phyloP scores from a whole-genome alignment of 2,329 filamentous ascomycete genomes.

The Fusarium nygamai region DNA sequence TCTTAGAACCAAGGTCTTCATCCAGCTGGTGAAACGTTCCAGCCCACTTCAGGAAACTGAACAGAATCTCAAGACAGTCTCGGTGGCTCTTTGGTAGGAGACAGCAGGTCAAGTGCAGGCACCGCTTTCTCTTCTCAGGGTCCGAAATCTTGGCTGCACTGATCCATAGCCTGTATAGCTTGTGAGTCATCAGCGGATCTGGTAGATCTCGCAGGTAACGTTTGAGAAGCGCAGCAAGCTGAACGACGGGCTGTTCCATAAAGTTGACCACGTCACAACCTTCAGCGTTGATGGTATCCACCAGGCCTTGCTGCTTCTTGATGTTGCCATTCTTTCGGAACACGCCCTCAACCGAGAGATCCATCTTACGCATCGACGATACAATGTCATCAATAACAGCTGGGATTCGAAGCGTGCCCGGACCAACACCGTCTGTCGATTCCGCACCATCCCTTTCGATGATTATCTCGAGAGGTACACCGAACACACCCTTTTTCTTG shows the following conservation, averaged over 20 bases:
- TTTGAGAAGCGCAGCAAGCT: constrained; percentile 92
- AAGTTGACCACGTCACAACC: constrained; percentile 88
- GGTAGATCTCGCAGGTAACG: constrained; percentile 95
- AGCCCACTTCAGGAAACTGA: constrained; percentile 96
- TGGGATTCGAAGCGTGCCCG: constrained; percentile 88
- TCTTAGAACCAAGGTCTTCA: constrained; percentile 96
- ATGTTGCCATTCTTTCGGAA: constrained; percentile 99
- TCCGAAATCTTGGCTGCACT: constrained; percentile 89
- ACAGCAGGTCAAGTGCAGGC: constrained; percentile 91
- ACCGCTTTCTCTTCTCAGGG: constrained; percentile 81
- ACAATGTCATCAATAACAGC: constrained; percentile 96
- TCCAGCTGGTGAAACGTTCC: constrained; percentile 97
- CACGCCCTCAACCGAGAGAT: constrained; percentile 97
- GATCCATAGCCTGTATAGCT: constrained; percentile 91
- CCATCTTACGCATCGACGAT: constrained; percentile 96
- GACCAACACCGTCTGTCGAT: constrained; percentile 96
- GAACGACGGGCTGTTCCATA: constrained; percentile 88
- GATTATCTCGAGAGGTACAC: constrained; percentile 86
- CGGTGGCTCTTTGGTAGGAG: constrained; percentile 91
- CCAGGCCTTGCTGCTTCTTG: constrained; percentile 86
- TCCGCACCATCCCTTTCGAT: constrained; percentile 95
- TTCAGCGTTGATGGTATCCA: constrained; percentile 85
- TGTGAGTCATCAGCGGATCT: constrained; percentile 93
- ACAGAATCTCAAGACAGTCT: constrained; percentile 93
- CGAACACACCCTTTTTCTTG: constrained; percentile 95